A percentile compares a stretch with the other conserved stretches of the same genome.
Conservation (phyloP, 805 yeast genomes). For the Metschnikowia shivogae region DNA sequence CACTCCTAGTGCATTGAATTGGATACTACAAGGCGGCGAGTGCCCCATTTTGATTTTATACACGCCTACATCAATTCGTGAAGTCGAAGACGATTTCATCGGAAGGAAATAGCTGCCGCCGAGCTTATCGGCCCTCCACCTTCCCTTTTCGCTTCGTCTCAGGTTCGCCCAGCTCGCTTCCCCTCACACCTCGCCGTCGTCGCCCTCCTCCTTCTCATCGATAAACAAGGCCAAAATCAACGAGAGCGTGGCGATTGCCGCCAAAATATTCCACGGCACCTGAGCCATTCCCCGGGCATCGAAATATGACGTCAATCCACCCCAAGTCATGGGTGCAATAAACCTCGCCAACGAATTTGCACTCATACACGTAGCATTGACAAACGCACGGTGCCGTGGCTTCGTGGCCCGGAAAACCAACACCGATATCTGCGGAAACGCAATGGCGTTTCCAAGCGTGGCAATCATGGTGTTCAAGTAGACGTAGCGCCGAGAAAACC, state of each 20-base stretch:
- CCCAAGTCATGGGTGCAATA: slow-evolving; percentile 56
- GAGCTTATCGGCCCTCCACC: no score
- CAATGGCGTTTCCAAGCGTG: slow-evolving; percentile 41
- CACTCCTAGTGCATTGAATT: no score
- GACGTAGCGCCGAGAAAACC: slow-evolving; percentile 19
- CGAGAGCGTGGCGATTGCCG: slow-evolving; percentile 18
- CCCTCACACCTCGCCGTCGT: no score
- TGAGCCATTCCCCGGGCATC: slow-evolving; percentile 24
- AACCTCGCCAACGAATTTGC: slow-evolving; percentile 53
- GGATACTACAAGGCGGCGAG: no score
- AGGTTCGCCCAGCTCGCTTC: no score
- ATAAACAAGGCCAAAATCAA: slow-evolving; percentile 11
- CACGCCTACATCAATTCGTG: no score
- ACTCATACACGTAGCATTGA: slow-evolving; percentile 56
- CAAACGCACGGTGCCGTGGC: slow-evolving; percentile 51
- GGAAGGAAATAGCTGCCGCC: no score
- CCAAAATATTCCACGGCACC: slow-evolving; percentile 31
- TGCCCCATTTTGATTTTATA: no score
- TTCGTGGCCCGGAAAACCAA: slow-evolving; percentile 53
- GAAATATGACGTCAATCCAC: slow-evolving; percentile 33
- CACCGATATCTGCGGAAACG: slow-evolving; percentile 51
- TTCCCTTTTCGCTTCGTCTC: no score
- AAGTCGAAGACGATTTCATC: no score
- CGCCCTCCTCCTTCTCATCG: slow-evolving; percentile 14
- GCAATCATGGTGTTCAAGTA: slow-evolving; percentile 25